phyloP scores from a whole-genome alignment of 257 asterid species.

The Primulina tabacum region DNA sequence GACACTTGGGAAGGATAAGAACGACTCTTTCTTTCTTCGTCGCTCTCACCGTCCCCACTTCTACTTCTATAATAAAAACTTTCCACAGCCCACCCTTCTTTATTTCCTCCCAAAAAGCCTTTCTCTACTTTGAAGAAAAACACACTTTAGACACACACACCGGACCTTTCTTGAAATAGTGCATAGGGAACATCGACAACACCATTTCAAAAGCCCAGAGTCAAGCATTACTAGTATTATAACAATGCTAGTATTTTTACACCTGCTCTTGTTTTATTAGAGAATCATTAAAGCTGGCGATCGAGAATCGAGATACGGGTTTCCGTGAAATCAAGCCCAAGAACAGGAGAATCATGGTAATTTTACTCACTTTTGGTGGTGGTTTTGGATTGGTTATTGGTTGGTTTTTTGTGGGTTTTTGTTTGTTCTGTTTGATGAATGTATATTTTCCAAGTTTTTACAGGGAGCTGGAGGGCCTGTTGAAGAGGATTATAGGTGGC shows the following conservation, averaged over 20 bases:
- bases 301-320: conserved; percentile 54
- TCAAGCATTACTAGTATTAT: neutral
- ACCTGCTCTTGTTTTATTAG: neutral
- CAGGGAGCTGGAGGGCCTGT: conserved; percentile 65
- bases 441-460: neutral
- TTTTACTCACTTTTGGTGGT: neutral
- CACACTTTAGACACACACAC: conserved; percentile 6
- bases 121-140: neutral
- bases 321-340: conserved; percentile 65
- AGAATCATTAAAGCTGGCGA: conserved; percentile 56
- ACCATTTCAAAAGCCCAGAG: neutral
- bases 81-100: conserved; percentile 21
- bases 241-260: neutral
- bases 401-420: neutral
- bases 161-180: neutral
- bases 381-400: neutral
- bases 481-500: conserved; percentile 67
- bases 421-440: neutral
- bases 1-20: conserved; percentile 53
- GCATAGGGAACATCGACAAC: neutral
- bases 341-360: conserved; percentile 72
- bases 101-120: neutral
- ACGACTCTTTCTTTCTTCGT: conserved; percentile 23
- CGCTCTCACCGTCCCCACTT: conserved; percentile 36
- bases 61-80: conserved; percentile 34